These are phyloP conservation scores for Backusella luteola DNA, from an alignment of 192 early-diverging fungal genomes.

Conservation along the genomic window DNA sequence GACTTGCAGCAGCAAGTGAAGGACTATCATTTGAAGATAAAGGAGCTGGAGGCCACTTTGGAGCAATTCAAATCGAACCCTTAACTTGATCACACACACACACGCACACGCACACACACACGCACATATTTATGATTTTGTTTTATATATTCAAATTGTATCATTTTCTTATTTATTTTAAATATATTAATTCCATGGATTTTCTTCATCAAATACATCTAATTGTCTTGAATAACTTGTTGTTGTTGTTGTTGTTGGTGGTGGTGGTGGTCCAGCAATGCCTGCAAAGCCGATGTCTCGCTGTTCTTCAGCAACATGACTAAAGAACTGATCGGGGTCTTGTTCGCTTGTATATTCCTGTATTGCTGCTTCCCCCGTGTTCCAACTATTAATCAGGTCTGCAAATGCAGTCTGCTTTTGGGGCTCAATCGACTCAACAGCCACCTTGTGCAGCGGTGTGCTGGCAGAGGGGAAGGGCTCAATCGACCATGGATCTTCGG, in stretches of 20 bases:
- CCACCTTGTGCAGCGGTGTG: neutral
- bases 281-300: slow-evolving; percentile 31
- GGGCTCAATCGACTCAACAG: slow-evolving; percentile 15
- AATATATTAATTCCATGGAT: slow-evolving; percentile 19
- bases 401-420: slow-evolving; percentile 28
- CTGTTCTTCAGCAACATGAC: slow-evolving; percentile 23
- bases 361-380: neutral
- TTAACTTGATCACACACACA: neutral
- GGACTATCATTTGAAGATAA: slow-evolving; percentile 24
- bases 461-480: slow-evolving; percentile 11
- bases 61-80: neutral
- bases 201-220: slow-evolving; percentile 16
- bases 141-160: neutral
- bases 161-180: neutral
- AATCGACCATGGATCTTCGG: slow-evolving; percentile 12
- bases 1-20: slow-evolving; percentile 34
- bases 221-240: neutral
- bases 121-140: neutral
- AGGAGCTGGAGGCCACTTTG: slow-evolving; percentile 31
- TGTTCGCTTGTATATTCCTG: neutral
- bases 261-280: slow-evolving; percentile 17
- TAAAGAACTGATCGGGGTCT: slow-evolving; percentile 13
- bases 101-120: neutral
- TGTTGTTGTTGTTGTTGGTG: neutral
- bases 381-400: slow-evolving; percentile 31